Evolutionary conservation across 768 basidiomycete genomes (phyloP), one percentile per base, ranked within the genome.

Genomic region (Phanerodontia chrysosporium): DNA sequence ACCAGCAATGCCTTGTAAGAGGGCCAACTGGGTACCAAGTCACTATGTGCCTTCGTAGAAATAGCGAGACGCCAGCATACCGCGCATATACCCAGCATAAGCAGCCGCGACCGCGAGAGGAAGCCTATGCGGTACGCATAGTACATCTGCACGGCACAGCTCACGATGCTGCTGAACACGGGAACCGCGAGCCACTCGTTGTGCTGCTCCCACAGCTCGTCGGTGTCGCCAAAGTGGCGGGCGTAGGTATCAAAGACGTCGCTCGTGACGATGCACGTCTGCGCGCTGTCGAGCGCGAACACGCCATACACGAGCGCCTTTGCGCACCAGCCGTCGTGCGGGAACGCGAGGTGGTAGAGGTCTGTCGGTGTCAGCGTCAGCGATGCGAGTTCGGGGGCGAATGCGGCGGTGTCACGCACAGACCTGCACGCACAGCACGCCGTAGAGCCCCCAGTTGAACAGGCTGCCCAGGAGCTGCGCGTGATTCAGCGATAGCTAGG

Each of bases 241-340:
- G 64, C 70, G 51, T 69, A 70, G 18, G 65, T 65, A 9, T 63
- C 53, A 53, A 67, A 73, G 1, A 65, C 69, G 32, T 69, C 69
- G 13, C 65, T 9, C 1, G 64, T 65, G 12, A 62, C 55, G 32
- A 64, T 52, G 30, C 65, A 55, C 16, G 65, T 61, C 64, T 68
- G 55, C 16, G 53, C 49, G 45, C 48, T 24, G 44, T 63, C 62
- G 18, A 63, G 45, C 3, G 39, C 12, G 46, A 45, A 63, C 1
- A 58, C 45, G 30, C 39, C 7, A 22, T 48, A 58, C 14, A 71
- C 71, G 22, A 63, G 36, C 2, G n/a, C 14, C 35, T 63, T 63
- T 4, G 58, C 59, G 13, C 36, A 10, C 28, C 13, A 22, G 4
- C 30, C 8, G 54, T 63, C 62, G 12, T 59, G 30, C 8, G 62